phyloP scores from a whole-genome alignment of 495 filamentous ascomycete species.

The Lophiotrema nucula region DNA sequence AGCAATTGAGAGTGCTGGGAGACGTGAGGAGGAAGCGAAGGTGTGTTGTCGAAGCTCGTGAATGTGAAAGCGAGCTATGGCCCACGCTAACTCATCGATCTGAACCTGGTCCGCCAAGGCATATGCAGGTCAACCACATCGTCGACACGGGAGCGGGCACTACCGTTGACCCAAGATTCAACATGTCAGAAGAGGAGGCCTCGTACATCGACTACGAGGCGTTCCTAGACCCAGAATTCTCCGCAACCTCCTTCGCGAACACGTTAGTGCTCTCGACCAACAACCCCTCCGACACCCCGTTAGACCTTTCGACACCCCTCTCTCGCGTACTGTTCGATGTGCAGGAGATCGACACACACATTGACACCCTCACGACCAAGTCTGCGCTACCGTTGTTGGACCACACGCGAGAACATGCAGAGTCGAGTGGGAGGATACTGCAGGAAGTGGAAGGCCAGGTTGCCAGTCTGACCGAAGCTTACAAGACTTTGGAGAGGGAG shows the following conservation, averaged over 20 bases:
- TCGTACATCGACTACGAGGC: conserved; percentile 97
- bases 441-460: conserved; percentile 73
- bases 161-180: conserved; percentile 8
- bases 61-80: conserved; percentile 5
- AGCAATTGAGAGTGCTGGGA: not conserved
- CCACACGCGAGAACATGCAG: conserved; percentile 69
- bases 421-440: conserved; percentile 66
- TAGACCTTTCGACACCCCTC: conserved; percentile 91
- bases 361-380: conserved; percentile 81
- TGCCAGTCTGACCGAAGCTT: conserved; percentile 73
- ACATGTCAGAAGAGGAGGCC: conserved; percentile 52
- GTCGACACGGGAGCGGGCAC: not conserved
- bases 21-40: not conserved
- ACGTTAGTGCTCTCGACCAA: conserved; percentile 84
- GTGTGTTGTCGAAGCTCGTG: conserved; percentile 4
- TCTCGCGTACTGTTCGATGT: conserved; percentile 94
- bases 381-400: conserved; percentile 80
- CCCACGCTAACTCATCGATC: conserved; percentile 15
- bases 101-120: conserved; percentile 4
- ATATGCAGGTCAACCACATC: not conserved
- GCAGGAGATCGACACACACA: conserved; percentile 95
- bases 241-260: conserved; percentile 78
- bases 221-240: conserved; percentile 83
- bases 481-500: conserved; percentile 77
- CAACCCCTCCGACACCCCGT: conserved; percentile 81